These are phyloP conservation scores for Trifolium pratense DNA, from an alignment of 306 rosid genomes.

Conservation along the genomic window DNA sequence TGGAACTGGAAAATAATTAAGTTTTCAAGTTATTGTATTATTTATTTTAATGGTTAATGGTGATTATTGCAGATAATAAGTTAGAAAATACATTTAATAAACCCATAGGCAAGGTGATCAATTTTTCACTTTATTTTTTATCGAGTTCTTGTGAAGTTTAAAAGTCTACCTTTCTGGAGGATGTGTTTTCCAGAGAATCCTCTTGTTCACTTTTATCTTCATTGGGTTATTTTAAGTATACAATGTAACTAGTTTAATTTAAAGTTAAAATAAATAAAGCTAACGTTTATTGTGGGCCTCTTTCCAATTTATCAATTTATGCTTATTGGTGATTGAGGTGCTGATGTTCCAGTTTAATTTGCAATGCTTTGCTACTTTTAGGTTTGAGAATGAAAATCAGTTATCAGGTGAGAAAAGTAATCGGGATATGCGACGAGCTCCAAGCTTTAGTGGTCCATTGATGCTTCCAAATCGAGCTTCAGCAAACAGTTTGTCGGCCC, in stretches of 20 bases:
- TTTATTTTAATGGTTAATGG: no score
- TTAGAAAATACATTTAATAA: conserved; percentile 13
- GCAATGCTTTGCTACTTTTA: conserved; percentile 45
- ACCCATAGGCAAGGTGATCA: conserved; percentile 1
- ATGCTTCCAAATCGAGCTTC: conserved; percentile 99
- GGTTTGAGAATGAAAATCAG: conserved; percentile 76
- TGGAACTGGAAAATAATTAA: no score
- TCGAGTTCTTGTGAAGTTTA: conserved; percentile 12
- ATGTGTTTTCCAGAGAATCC: conserved; percentile 1
- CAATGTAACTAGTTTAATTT: conserved; percentile 6
- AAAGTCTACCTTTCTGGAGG: conserved; percentile 1
- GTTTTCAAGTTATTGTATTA: no score
- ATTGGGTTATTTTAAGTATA: conserved; percentile 16
- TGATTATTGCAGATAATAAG: not conserved
- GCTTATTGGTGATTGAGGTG: conserved; percentile 34
- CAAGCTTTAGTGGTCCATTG: conserved; percentile 97
- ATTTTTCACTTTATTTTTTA: conserved; percentile 9
- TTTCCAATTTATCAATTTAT: conserved; percentile 22
- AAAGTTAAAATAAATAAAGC: conserved; percentile 35
- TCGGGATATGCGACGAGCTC: conserved; percentile 72
- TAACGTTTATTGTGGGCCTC: not conserved
- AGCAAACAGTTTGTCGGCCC: conserved; percentile 99
- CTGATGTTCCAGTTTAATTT: conserved; percentile 28
- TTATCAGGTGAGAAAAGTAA: conserved; percentile 54
- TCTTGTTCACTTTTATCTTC: conserved; percentile 27